Evolutionary conservation across 2,329 filamentous ascomycete species (phyloP), one percentile per base, ranked within the genome.

Genomic region (Aspergillus sp.): DNA sequence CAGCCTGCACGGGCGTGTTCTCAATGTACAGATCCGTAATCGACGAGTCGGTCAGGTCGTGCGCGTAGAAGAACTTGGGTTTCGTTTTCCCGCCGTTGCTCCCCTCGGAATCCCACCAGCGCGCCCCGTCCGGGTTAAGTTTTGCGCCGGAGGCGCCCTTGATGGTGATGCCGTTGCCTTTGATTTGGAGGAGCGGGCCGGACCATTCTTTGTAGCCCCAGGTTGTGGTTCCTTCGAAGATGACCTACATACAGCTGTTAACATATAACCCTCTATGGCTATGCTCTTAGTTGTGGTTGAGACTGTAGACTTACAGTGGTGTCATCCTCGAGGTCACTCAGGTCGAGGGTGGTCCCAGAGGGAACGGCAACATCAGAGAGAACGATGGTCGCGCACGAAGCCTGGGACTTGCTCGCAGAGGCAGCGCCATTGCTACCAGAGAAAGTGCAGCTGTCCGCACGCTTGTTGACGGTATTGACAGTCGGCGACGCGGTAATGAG

Each of bases 131-230:
- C 57, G 85, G 84, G 68, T 89, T 78, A 54, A 89, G 81, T 19
- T 80, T 74, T 63, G 79, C 80, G 22, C 83, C 87, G 0, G 76
- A 64, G 23, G 81, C 81, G 46, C 84, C 84, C 7, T 77, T 79
- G 52, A 89, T 77, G 23, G 80, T 80, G 66, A 89, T 81, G 63
- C 79, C 77, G 34, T 76, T 84, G 47, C 88, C 89, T 0, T 83
- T 84, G 66, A 90, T 79, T 45, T 83, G 82, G 69, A 91, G 81
- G 7, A 91, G 80, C 52, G 88, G 88, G 0, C 89, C 88, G 1
- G 72, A 73, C 88, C 87, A 91, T 68, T 88, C 84, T 63, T 85
- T 78, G 76, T 89, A 90, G 25, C 80, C 87, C 70, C 88, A 91
- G 56, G 84, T 85, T 19, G 88, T 90, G 19, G 80, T 85, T 38